Base-by-base conservation (phyloP, 768 basidiomycete genomes). In the Wakefieldia striispora region DNA sequence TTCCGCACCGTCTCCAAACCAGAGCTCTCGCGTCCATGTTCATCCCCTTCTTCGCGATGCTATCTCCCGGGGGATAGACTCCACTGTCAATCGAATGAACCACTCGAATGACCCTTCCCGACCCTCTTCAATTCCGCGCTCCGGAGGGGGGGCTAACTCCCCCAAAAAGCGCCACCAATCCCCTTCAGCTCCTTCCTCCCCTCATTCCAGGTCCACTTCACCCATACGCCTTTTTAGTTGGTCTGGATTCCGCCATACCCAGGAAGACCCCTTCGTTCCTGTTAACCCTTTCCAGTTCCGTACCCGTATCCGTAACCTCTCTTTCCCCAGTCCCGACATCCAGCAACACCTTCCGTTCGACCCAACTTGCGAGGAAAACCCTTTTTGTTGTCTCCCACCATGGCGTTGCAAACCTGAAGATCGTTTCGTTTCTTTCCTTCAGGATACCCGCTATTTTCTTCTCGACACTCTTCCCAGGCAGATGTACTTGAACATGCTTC, bases 161-260 rank as follows among this genome's bases (percentile, higher is more conserved):
- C 48, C 55, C 20, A 60, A 51, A 50, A 63, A 59, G 47, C 59
- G 56, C n/a, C 45, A 52, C 4, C 67, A 66, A 20, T 65, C 71
- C 0, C 62, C 69, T 14, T 51, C 47, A 11, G 37, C 60, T 17
- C 48, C 57, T 4, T 72, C 73, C 2, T 59, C 61, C 1, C 62
- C 72, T 8, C 74, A 67, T 38, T 75, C 75, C 11, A 72, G 77
- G 33, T 64, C 72, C 3, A 64, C 70, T 0, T 87, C 85, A 1
- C 86, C 87, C 1, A 67, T 86, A 0, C 78, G 83, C 10, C 69
- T 83, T 16, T 71, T 87, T 14, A 73, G 76, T 13, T 80, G 77
- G 72, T 71, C 78, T 1, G 72, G 74, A 10, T 72, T 84, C 12
- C 76, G 80, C 16, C 75, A 82, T 8, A 66, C 70, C 19, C 70